Evolutionary conservation across 331 rosid genomes (phyloP).

Genomic region (Erythrophleum ivorense): DNA sequence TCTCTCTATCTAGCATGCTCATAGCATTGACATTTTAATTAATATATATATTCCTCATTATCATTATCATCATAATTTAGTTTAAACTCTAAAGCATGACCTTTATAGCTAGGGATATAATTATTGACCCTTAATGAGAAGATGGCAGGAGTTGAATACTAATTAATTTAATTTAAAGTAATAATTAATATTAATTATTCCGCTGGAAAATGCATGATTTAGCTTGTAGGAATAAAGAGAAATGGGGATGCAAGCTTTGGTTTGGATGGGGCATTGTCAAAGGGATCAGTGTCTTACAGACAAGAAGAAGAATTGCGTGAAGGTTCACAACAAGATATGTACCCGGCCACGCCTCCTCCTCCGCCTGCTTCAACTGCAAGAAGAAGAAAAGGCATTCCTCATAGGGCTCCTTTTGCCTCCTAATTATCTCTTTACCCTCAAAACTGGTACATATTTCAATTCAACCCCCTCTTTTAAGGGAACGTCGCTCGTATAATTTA

Average conservation of each 20-base stretch:
- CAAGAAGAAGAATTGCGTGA: conserved; percentile 76
- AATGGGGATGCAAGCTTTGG: conserved; percentile 80
- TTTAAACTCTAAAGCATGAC: too few species aligned
- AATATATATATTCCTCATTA: conserved; percentile 9
- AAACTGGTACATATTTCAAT: conserved; percentile 40
- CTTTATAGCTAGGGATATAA: not conserved
- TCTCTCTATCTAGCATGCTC: not conserved
- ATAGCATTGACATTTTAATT: conserved; percentile 30
- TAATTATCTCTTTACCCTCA: conserved; percentile 38
- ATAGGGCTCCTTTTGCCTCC: conserved; percentile 86
- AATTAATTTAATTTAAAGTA: too few species aligned
- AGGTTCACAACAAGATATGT: conserved; percentile 77
- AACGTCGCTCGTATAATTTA: conserved; percentile 30
- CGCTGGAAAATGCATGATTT: not conserved
- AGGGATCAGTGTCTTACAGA: conserved; percentile 47
- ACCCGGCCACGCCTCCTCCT: conserved; percentile 73
- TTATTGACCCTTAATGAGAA: conserved; percentile 27
- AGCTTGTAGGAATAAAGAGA: conserved; percentile 84
- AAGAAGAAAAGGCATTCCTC: conserved; percentile 98
- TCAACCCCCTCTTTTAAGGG: conserved; percentile 38
- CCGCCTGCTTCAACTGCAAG: conserved; percentile 81
- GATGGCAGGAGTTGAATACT: conserved; percentile 27
- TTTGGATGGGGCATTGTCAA: conserved; percentile 61
- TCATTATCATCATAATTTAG: too few species aligned
- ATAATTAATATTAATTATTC: not conserved